Conservation (phyloP, 2,329 filamentous ascomycete species). For the Paecilomyces niveus region DNA sequence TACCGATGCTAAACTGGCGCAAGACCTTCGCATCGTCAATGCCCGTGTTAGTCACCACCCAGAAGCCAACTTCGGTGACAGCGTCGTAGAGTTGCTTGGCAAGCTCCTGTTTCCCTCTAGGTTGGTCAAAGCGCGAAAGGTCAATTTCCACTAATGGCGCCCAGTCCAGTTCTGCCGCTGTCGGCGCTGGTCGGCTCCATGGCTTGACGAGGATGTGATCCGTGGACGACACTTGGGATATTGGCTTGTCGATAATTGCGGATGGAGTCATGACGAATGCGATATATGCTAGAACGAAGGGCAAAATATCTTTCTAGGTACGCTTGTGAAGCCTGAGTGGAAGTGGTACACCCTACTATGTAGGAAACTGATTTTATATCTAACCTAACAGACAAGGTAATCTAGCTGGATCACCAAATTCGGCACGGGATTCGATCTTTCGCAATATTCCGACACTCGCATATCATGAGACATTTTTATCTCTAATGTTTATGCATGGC, state of each 20-base stretch:
- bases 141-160: not conserved
- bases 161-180: conserved; percentile 10
- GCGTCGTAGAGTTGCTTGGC: conserved; percentile 48
- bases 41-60: conserved; percentile 12
- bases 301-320: too few relatives aligned
- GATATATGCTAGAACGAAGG: not conserved
- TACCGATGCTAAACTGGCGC: conserved; percentile 21
- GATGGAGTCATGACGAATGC: conserved; percentile 13
- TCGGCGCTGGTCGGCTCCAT: conserved; percentile 19
- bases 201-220: conserved; percentile 13
- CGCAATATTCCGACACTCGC: not conserved
- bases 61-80: conserved; percentile 29
- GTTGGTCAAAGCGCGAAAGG: not conserved
- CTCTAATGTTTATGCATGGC: not conserved
- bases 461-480: not conserved
- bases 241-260: conserved; percentile 10
- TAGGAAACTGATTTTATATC: not conserved
- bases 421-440: not conserved
- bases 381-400: too few relatives aligned
- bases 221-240: conserved; percentile 1
- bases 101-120: not conserved
- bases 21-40: conserved; percentile 17
- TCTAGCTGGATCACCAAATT: not conserved
- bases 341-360: not conserved
- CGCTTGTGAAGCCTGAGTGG: not conserved